Percentiles rank a stretch among this genome's conserved stretches.
Evolutionary conservation across 495 filamentous ascomycete species (phyloP).

Genomic region (Podospora didyma): DNA sequence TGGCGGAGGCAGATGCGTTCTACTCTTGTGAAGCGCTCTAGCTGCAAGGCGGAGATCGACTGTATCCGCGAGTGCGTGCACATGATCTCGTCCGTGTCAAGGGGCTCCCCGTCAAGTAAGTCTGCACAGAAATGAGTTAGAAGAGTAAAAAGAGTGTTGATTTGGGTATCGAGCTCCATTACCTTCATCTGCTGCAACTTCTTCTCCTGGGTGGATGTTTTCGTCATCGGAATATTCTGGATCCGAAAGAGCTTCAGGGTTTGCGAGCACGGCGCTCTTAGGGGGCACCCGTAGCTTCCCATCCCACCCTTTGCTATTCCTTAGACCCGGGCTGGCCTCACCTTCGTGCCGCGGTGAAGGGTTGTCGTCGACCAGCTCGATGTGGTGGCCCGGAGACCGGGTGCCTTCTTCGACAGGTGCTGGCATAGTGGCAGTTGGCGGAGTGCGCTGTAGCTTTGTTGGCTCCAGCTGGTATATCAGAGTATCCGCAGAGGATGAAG

Average conservation of each 20-base stretch:
- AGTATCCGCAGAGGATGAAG: too few relatives aligned
- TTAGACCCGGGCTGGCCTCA: constrained; percentile 38
- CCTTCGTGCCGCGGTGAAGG: constrained; percentile 37
- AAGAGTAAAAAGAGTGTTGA: neutral
- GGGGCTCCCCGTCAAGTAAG: constrained; percentile 49
- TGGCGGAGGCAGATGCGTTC: constrained; percentile 87
- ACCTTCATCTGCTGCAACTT: constrained; percentile 82
- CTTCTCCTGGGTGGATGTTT: constrained; percentile 68
- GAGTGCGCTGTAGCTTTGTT: neutral
- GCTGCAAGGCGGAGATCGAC: constrained; percentile 69
- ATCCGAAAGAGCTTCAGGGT: constrained; percentile 75
- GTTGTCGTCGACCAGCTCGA: constrained; percentile 39
- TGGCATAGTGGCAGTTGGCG: constrained; percentile 26
- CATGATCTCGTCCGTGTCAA: constrained; percentile 73
- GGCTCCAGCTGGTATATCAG: neutral
- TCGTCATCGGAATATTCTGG: constrained; percentile 80
- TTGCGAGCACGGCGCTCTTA: constrained; percentile 57
- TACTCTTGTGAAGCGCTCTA: constrained; percentile 78
- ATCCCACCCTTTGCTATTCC: constrained; percentile 82
- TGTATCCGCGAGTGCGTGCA: constrained; percentile 79
- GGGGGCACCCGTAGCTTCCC: constrained; percentile 74
- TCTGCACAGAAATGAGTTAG: constrained; percentile 28
- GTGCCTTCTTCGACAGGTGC: constrained; percentile 29
- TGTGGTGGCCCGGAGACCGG: constrained; percentile 34
- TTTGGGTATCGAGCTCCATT: too few relatives aligned